phyloP scores from a whole-genome alignment of 108 stramenopile species.

The Fragilaria crotonensis region DNA sequence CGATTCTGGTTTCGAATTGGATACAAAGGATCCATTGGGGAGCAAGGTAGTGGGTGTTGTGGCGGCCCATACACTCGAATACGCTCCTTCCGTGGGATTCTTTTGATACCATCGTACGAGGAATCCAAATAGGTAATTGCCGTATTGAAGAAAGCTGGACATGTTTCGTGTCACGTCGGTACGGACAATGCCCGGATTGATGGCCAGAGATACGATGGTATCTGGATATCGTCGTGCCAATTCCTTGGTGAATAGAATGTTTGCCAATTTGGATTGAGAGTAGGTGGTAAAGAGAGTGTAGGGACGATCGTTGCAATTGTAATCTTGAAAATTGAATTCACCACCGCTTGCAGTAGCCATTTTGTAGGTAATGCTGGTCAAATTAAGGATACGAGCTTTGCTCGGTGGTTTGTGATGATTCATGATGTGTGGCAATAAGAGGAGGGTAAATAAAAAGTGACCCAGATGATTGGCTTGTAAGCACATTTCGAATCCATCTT shows the following conservation, averaged over 20 bases:
- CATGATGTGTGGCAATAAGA: slow-evolving; percentile 38
- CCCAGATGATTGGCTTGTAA: slow-evolving; percentile 88
- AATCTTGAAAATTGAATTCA: slow-evolving; percentile 65
- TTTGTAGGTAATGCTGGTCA: slow-evolving; percentile 43
- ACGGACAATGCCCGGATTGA: slow-evolving; percentile 88
- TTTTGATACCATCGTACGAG: slow-evolving; percentile 59
- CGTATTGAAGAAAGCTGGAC: slow-evolving; percentile 67
- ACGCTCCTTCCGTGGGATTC: slow-evolving; percentile 71
- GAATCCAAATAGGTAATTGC: slow-evolving; percentile 44
- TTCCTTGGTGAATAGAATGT: slow-evolving; percentile 73
- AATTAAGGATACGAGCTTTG: slow-evolving; percentile 15
- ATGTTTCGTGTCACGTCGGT: slow-evolving; percentile 83
- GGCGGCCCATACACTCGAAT: slow-evolving; percentile 59
- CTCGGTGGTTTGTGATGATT: slow-evolving; percentile 7
- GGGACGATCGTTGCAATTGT: slow-evolving; percentile 42
- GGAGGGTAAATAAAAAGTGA: slow-evolving; percentile 68
- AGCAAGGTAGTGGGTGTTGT: slow-evolving; percentile 7
- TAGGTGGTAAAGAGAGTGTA: slow-evolving; percentile 85
- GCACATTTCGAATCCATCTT: slow-evolving; percentile 65
- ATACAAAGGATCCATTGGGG: slow-evolving; percentile 21
- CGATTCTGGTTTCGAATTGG: slow-evolving; percentile 17
- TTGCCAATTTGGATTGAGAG: slow-evolving; percentile 80
- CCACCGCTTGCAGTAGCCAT: slow-evolving; percentile 4
- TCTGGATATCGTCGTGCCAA: slow-evolving; percentile 36
- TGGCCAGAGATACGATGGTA: slow-evolving; percentile 16